phyloP scores from a whole-genome alignment of 73 alveolate genomes.

The Symbiodinium natans region DNA sequence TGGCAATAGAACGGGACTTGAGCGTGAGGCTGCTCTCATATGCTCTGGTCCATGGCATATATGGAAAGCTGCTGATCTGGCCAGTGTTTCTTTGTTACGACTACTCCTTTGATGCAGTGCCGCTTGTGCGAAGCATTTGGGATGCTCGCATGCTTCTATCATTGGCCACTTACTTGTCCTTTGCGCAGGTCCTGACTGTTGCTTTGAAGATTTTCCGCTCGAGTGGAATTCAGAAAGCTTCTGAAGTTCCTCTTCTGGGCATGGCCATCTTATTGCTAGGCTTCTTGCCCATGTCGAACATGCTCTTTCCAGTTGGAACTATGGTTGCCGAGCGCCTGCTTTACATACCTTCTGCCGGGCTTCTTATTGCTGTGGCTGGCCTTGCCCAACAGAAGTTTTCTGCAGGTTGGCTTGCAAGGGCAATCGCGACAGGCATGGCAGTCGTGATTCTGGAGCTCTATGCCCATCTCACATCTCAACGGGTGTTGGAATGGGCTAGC shows the following conservation, averaged over 20 bases:
- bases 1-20: conserved; percentile 38
- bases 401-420: background rate
- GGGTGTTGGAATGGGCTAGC: conserved; percentile 47
- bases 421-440: too few species aligned
- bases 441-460: background rate
- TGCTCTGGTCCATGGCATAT: conserved; percentile 70
- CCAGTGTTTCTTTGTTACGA: conserved; percentile 88
- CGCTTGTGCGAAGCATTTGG: conserved; percentile 28
- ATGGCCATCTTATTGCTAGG: conserved; percentile 41
- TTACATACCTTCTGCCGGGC: conserved; percentile 86
- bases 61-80: conserved; percentile 72
- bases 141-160: conserved; percentile 66
- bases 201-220: background rate
- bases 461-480: conserved; percentile 3
- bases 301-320: conserved; percentile 86
- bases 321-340: conserved; percentile 82
- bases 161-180: conserved; percentile 1
- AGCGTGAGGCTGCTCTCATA: conserved; percentile 27
- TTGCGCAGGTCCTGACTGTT: background rate
- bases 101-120: conserved; percentile 88
- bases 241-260: conserved; percentile 28
- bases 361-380: background rate
- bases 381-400: background rate
- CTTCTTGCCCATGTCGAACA: conserved; percentile 83
- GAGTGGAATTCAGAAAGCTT: background rate